A percentile compares a stretch with the other conserved stretches of the same genome.
Evolutionary conservation across 805 yeast species (phyloP).

Genomic region (Tetrapisispora arboricola): DNA sequence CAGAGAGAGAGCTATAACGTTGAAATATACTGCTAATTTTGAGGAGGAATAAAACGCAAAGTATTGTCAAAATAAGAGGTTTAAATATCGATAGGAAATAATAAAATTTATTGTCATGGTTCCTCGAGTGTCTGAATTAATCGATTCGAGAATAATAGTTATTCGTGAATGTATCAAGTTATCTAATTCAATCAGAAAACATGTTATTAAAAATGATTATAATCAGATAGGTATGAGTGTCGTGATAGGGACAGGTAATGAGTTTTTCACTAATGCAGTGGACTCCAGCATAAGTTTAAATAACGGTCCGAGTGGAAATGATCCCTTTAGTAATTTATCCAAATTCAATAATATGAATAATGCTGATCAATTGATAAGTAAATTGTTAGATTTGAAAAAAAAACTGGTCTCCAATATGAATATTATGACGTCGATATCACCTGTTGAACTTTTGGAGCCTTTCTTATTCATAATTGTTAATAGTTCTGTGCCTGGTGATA

Average conservation of each 20-base stretch:
- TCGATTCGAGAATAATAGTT: constrained; percentile 73
- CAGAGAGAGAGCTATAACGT: no score
- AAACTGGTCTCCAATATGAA: background rate
- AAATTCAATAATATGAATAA: constrained; percentile 25
- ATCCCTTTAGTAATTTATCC: constrained; percentile 25
- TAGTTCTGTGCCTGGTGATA: constrained; percentile 73
- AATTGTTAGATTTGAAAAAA: background rate
- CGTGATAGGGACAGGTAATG: constrained; percentile 55
- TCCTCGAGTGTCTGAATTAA: constrained; percentile 25
- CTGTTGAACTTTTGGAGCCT: constrained; percentile 72
- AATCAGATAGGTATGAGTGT: constrained; percentile 69
- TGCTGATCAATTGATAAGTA: constrained; percentile 29
- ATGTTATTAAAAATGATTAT: constrained; percentile 50
- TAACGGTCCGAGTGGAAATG: constrained; percentile 11
- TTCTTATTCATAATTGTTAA: constrained; percentile 76
- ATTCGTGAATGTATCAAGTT: constrained; percentile 82
- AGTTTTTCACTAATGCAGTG: constrained; percentile 39
- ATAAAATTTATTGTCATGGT: background rate
- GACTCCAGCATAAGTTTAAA: constrained; percentile 22
- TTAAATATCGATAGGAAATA: no score
- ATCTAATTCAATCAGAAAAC: constrained; percentile 82
- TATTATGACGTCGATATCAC: constrained; percentile 9
- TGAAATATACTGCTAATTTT: no score
- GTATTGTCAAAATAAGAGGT: no score
- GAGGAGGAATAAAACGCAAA: no score